Evolutionary conservation across 2,329 filamentous ascomycete species (phyloP), one percentile per base, ranked within the genome.

Genomic region (Diplodia mutila): DNA sequence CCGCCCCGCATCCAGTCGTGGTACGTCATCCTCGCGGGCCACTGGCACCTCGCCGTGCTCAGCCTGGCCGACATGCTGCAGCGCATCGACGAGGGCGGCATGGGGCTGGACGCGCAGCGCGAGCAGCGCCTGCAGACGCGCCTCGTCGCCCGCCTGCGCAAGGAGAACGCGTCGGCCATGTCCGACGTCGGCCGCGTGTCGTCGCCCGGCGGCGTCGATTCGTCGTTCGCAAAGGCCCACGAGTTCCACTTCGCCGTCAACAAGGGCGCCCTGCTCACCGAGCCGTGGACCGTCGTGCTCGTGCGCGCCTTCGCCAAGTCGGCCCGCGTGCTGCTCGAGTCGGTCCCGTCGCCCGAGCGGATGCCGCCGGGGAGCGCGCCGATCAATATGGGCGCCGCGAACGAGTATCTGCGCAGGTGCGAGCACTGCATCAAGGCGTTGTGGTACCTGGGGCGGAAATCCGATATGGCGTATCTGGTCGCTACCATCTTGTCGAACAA

Each of bases 261-360:
- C 51, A 80, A 86, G 68, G 85, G 84, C 2, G 83, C 86, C 1
- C 78, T 89, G n/a, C 72, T 89, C 66, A 87, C 85, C 0, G 86
- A 88, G 70, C 86, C 86, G 2, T 88, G 86, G 86, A 87, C 85
- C 1, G 82, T 83, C 48, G 82, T 87, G 2, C 75, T 87, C 32
- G 83, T 87, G 52, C 79, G 84, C 29, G 82, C 82, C 0, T 87
- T 87, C 68, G 80, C 83, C 27, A 84, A 82, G 71, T 83, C 85
- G 0, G 81, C 76, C 11, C 75, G 75, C 21, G 72, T 81, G 4
- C 71, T 80, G 18, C 74, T 87, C 5, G 76, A 80, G 8, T 73
- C 73, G 23, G 76, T 79, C 68, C 72, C 3, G 69, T 70, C 3
- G 69, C n/a, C n/a, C n/a, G n/a, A n/a, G n/a, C n/a, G n/a, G n/a